Percentiles rank a stretch among this genome's conserved stretches.
Conservation (phyloP, 768 basidiomycete species). For the Vararia minispora region DNA sequence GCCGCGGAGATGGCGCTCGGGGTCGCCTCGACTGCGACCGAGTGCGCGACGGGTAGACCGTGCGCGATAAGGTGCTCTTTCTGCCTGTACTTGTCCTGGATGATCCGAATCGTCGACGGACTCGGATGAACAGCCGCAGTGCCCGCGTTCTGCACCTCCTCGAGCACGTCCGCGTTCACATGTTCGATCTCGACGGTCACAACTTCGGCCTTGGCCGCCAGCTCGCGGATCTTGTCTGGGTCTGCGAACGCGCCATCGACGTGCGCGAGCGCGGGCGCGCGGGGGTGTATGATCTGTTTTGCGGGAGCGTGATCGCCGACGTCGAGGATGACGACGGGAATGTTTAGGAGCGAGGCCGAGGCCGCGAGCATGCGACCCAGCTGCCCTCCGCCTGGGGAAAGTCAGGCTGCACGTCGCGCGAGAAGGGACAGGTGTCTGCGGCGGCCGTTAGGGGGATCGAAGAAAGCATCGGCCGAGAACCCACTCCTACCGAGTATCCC, state of each 20-base stretch:
- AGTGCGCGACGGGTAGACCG: conserved; percentile 47
- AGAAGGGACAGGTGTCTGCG: background rate
- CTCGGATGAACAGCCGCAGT: conserved; percentile 49
- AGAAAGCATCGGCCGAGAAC: conserved; percentile 9
- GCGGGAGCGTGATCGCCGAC: conserved; percentile 73
- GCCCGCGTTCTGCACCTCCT: conserved; percentile 37
- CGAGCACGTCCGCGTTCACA: conserved; percentile 68
- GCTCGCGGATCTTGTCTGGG: conserved; percentile 61
- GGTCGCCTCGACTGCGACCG: conserved; percentile 44
- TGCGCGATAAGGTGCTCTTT: conserved; percentile 44
- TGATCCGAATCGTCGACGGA: conserved; percentile 70
- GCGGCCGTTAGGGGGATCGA: background rate
- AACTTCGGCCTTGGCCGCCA: conserved; percentile 74
- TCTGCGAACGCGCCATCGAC: conserved; percentile 87
- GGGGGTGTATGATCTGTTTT: conserved; percentile 70
- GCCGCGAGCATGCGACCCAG: conserved; percentile 94
- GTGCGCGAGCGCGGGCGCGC: conserved; percentile 40
- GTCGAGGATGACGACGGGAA: conserved; percentile 79
- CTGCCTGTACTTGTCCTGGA: conserved; percentile 69
- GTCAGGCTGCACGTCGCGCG: background rate
- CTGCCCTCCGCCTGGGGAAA: conserved; percentile 80
- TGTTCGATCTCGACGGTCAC: conserved; percentile 97
- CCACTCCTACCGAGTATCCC: conserved; percentile 29
- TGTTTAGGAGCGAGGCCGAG: conserved; percentile 78
- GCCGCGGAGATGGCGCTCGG: conserved; percentile 41